phyloP scores from a whole-genome alignment of 2,329 filamentous ascomycete species.

The Aspergillus fischeri region DNA sequence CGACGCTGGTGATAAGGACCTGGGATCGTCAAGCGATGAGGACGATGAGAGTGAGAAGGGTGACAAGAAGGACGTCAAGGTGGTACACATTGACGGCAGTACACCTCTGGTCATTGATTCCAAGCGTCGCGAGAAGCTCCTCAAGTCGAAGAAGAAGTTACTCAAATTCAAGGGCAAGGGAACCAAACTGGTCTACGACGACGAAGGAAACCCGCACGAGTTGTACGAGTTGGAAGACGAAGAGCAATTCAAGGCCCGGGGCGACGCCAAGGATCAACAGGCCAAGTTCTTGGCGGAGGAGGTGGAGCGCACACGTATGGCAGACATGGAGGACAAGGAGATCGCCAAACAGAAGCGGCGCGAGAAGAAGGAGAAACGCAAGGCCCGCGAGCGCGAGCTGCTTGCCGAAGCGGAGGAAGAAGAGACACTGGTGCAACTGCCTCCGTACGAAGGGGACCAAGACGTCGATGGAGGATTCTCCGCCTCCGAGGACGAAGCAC shows the following conservation, averaged over 20 bases:
- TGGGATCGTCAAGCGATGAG: slow-evolving; percentile 38
- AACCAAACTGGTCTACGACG: slow-evolving; percentile 84
- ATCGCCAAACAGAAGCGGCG: slow-evolving; percentile 68
- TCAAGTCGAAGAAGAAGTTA: slow-evolving; percentile 91
- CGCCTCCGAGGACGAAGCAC: slow-evolving; percentile 21
- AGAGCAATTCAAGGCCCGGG: slow-evolving; percentile 70
- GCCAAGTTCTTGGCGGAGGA: slow-evolving; percentile 75
- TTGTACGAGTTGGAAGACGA: slow-evolving; percentile 87
- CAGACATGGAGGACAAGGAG: slow-evolving; percentile 79
- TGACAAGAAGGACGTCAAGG: slow-evolving; percentile 39
- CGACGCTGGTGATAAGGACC: slow-evolving; percentile 60
- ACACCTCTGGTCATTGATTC: slow-evolving; percentile 82
- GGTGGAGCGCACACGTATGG: slow-evolving; percentile 63
- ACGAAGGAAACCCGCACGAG: slow-evolving; percentile 79
- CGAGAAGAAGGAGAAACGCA: slow-evolving; percentile 46
- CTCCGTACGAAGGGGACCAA: slow-evolving; percentile 24
- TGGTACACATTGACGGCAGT: slow-evolving; percentile 53
- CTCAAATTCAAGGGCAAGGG: slow-evolving; percentile 85
- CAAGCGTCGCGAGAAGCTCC: slow-evolving; percentile 90
- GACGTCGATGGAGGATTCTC: slow-evolving; percentile 11
- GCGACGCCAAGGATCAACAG: slow-evolving; percentile 71
- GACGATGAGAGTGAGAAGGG: slow-evolving; percentile 17
- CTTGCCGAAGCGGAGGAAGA: slow-evolving; percentile 28
- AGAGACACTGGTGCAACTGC: slow-evolving; percentile 29
- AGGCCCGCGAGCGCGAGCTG: slow-evolving; percentile 36